Percentiles rank a stretch among this genome's conserved stretches.
These are phyloP conservation scores for Colletotrichum scovillei DNA, from an alignment of 2,329 filamentous ascomycete genomes.

Conservation along the genomic window DNA sequence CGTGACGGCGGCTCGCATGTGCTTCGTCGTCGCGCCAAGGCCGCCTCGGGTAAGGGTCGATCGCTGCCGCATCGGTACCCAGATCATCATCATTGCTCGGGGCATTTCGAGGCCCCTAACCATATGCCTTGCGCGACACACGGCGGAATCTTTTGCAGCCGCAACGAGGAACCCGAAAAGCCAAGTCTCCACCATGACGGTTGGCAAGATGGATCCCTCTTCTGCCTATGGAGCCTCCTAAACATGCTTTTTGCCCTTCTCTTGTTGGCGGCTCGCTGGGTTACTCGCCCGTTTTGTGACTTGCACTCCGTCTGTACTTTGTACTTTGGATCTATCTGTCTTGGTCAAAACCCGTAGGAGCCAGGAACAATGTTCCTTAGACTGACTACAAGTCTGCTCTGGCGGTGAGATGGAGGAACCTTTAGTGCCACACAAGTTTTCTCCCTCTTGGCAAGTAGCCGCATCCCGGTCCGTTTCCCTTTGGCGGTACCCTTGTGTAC, in stretches of 20 bases:
- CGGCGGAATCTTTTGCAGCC: conserved; percentile 21
- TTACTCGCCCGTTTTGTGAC: conserved; percentile 13
- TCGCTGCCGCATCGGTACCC: conserved; percentile 30
- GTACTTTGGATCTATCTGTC: not conserved
- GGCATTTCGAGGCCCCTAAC: conserved; percentile 17
- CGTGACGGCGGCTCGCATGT: conserved; percentile 34
- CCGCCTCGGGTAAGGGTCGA: conserved; percentile 19
- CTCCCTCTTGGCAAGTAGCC: not conserved
- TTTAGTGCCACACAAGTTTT: not conserved
- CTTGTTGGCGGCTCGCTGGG: conserved; percentile 15
- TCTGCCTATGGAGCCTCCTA: conserved; percentile 9
- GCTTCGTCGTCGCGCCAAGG: conserved; percentile 22
- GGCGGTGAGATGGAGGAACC: not conserved
- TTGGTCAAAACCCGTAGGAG: not conserved
- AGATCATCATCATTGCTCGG: conserved; percentile 19
- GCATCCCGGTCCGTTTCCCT: not conserved
- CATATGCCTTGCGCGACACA: conserved; percentile 2
- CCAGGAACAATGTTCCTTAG: not conserved
- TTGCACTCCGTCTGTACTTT: not conserved
- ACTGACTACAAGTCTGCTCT: not conserved
- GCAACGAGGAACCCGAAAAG: conserved; percentile 17
- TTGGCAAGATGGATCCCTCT: conserved; percentile 8
- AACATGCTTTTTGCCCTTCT: not conserved
- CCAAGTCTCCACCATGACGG: conserved; percentile 30
- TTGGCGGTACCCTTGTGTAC: not conserved